A percentile compares a stretch with the other conserved stretches of the same genome.
phyloP scores from a whole-genome alignment of 306 rosid genomes.

The Medicago ruthenica region DNA sequence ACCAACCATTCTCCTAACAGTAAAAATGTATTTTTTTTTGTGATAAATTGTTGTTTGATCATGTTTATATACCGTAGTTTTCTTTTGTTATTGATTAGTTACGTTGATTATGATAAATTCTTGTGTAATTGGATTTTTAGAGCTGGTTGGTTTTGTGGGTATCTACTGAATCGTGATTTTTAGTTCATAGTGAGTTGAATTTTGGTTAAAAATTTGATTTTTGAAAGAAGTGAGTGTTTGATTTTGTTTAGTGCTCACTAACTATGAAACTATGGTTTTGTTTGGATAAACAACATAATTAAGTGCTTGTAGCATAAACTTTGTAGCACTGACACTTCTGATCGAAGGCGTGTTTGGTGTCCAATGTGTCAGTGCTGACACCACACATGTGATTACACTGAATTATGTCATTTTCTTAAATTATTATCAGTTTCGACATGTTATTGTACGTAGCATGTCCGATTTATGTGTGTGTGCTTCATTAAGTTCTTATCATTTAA shows the following conservation, averaged over 20 bases:
- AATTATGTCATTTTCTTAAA: no score
- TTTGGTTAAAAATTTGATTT: conserved; percentile 13
- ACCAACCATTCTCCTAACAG: conserved; percentile 53
- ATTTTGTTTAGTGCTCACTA: conserved; percentile 15
- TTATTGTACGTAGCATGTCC: no score
- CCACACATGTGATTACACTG: no score
- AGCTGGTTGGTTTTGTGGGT: conserved; percentile 22
- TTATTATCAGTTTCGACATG: no score
- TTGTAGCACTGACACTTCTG: no score
- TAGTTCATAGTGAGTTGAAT: not conserved
- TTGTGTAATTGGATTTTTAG: conserved; percentile 14
- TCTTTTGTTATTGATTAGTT: not conserved
- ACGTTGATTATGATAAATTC: not conserved
- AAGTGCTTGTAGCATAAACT: no score
- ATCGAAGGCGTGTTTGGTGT: no score
- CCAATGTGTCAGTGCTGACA: no score
- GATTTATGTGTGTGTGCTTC: no score
- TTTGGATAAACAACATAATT: no score
- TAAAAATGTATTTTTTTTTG: conserved; percentile 50
- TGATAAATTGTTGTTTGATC: not conserved
- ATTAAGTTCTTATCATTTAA: no score
- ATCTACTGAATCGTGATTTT: not conserved
- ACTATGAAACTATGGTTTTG: no score
- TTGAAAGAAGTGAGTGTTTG: not conserved
- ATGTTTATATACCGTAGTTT: not conserved